A percentile compares a stretch with the other conserved stretches of the same genome.
Conservation (phyloP, 192 early-diverging fungal species). For the Thoreauomyces humboldtii region DNA sequence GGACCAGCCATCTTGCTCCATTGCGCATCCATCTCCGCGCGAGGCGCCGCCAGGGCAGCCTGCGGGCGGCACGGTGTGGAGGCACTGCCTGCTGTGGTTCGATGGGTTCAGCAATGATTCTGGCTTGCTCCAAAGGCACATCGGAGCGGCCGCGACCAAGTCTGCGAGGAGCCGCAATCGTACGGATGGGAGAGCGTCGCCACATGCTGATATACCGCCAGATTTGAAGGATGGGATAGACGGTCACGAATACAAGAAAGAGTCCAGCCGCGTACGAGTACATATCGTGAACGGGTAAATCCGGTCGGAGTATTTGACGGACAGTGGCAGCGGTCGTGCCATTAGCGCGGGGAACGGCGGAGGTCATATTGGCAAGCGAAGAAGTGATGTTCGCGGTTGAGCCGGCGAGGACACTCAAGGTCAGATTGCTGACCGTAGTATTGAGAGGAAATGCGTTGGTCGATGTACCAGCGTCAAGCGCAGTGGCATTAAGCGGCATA, state of each 20-base stretch:
- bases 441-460: too few species aligned
- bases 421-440: too few species aligned
- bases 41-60: slow-evolving; percentile 4
- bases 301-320: slow-evolving; percentile 27
- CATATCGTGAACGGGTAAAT: slow-evolving; percentile 71
- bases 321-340: not conserved
- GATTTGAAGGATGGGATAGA: not conserved
- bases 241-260: slow-evolving; percentile 41
- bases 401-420: too few species aligned
- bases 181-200: too few species aligned
- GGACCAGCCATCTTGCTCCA: not conserved
- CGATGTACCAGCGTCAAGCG: too few species aligned
- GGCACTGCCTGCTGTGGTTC: too few species aligned
- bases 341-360: too few species aligned
- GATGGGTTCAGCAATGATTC: not conserved
- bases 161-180: too few species aligned
- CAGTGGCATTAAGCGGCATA: not conserved
- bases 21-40: slow-evolving; percentile 7
- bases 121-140: not conserved
- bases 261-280: slow-evolving; percentile 73
- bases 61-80: not conserved
- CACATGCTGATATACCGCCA: too few species aligned
- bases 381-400: too few species aligned
- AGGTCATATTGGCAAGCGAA: too few species aligned
- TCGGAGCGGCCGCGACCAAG: not conserved